Evolutionary conservation across 768 basidiomycete genomes (phyloP).

Genomic region (Glaciozyma antarctica): DNA sequence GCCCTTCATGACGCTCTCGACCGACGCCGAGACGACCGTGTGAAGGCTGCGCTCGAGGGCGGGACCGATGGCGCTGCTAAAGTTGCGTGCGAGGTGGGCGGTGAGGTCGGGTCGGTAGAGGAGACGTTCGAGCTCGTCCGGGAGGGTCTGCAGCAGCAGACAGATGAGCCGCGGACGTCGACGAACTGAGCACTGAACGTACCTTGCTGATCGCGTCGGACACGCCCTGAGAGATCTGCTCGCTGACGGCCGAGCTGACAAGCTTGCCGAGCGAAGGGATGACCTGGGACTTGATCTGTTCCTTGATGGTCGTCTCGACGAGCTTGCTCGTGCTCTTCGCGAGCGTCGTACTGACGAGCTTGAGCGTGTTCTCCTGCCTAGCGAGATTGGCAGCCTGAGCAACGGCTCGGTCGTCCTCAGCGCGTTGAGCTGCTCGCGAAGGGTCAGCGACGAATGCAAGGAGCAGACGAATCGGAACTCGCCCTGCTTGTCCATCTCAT

Average conservation of each 20-base stretch:
- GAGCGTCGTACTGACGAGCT: slow-evolving; percentile 63
- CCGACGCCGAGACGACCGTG: slow-evolving; percentile 62
- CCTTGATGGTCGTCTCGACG: slow-evolving; percentile 81
- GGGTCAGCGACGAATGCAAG: background rate
- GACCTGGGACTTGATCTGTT: slow-evolving; percentile 66
- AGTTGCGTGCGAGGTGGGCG: slow-evolving; percentile 62
- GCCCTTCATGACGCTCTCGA: slow-evolving; percentile 69
- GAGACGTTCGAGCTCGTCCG: slow-evolving; percentile 67
- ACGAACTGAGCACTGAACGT: slow-evolving; percentile 34
- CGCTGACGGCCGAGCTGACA: slow-evolving; percentile 66
- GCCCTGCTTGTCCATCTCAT: slow-evolving; percentile 88
- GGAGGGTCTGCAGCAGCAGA: slow-evolving; percentile 51
- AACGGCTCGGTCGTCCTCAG: slow-evolving; percentile 67
- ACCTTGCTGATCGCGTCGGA: slow-evolving; percentile 67
- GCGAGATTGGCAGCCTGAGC: slow-evolving; percentile 73
- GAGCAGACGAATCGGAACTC: slow-evolving; percentile 38
- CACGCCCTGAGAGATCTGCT: slow-evolving; percentile 64
- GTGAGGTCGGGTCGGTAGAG: slow-evolving; percentile 67
- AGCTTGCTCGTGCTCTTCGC: slow-evolving; percentile 80
- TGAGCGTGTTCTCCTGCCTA: slow-evolving; percentile 79
- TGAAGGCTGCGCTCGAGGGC: slow-evolving; percentile 69
- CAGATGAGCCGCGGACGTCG: no score
- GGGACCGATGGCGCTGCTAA: slow-evolving; percentile 63
- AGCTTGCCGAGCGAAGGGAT: slow-evolving; percentile 72
- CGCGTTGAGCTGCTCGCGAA: slow-evolving; percentile 57